These are phyloP conservation scores for Olyra latifolia DNA, from an alignment of 176 grass and related monocot genomes.

Conservation along the genomic window DNA sequence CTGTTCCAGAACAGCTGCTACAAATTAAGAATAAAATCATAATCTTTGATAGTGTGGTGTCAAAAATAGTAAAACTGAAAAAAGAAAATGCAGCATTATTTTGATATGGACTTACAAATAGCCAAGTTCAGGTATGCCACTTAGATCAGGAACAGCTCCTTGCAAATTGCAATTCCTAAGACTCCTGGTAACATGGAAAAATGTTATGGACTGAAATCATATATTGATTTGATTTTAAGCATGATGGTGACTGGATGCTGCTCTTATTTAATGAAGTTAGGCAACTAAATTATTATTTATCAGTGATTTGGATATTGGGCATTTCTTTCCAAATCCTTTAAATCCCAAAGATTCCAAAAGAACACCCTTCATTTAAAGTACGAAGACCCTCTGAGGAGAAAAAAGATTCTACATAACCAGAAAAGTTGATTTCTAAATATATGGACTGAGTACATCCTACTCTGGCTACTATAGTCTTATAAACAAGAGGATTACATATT, in stretches of 20 bases:
- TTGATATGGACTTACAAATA: slow-evolving; percentile 73
- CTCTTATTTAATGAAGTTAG: slow-evolving; percentile 22
- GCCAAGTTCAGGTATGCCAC: slow-evolving; percentile 51
- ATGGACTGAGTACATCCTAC: background rate
- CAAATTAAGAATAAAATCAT: slow-evolving; percentile 19
- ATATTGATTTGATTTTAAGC: slow-evolving; percentile 23
- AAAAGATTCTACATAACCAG: background rate
- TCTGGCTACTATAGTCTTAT: background rate
- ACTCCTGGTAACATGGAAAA: slow-evolving; percentile 69
- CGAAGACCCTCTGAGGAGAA: background rate
- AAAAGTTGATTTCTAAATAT: background rate
- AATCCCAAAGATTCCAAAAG: background rate
- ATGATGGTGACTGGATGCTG: background rate
- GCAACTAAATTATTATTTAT: background rate
- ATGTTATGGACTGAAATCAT: background rate
- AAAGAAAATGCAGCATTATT: slow-evolving; percentile 13
- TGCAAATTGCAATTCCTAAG: slow-evolving; percentile 86
- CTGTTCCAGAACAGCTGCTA: background rate
- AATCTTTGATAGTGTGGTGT: slow-evolving; percentile 25
- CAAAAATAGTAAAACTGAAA: slow-evolving; percentile 4
- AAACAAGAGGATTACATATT: background rate
- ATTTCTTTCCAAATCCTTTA: background rate
- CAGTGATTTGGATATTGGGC: background rate
- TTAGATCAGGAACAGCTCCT: slow-evolving; percentile 83
- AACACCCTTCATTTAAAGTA: background rate